phyloP scores from a whole-genome alignment of 345 rosid species.

The Populus nigra region DNA sequence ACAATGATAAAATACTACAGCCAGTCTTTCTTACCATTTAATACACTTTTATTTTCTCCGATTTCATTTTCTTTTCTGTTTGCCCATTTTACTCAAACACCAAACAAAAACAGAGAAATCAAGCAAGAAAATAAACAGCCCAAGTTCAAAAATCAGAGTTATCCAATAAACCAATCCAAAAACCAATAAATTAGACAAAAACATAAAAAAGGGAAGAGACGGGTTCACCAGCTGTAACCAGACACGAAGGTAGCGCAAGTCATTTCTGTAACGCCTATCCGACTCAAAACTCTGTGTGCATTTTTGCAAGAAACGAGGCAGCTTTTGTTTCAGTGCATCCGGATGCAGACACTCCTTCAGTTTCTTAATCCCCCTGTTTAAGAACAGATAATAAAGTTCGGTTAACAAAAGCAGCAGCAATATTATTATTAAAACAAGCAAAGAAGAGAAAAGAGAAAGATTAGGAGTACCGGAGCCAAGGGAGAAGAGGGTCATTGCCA shows the following conservation, averaged over 20 bases:
- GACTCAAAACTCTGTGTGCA: constrained; percentile 69
- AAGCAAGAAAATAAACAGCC: not conserved
- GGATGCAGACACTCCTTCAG: constrained; percentile 60
- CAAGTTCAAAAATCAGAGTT: not conserved
- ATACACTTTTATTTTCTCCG: not conserved
- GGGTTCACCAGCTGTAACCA: constrained; percentile 83
- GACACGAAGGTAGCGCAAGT: constrained; percentile 77
- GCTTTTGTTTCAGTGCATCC: constrained; percentile 57
- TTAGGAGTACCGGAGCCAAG: constrained; percentile 74
- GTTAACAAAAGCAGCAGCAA: too few species aligned
- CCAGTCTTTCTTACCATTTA: not conserved
- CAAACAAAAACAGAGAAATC: not conserved
- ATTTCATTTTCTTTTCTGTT: not conserved
- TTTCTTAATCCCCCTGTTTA: constrained; percentile 66
- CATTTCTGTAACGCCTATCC: constrained; percentile 72
- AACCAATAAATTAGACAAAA: not conserved
- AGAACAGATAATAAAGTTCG: not conserved
- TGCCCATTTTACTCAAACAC: not conserved
- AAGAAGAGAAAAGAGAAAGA: not conserved
- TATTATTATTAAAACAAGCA: not conserved
- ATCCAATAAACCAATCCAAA: not conserved
- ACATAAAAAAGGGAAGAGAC: not conserved
- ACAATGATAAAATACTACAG: not conserved
- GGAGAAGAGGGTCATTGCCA: constrained; percentile 81
- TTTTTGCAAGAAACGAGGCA: constrained; percentile 85